These are phyloP conservation scores for Saccharomycopsis synnaedendra DNA, from an alignment of 805 yeast species.

Conservation along the genomic window DNA sequence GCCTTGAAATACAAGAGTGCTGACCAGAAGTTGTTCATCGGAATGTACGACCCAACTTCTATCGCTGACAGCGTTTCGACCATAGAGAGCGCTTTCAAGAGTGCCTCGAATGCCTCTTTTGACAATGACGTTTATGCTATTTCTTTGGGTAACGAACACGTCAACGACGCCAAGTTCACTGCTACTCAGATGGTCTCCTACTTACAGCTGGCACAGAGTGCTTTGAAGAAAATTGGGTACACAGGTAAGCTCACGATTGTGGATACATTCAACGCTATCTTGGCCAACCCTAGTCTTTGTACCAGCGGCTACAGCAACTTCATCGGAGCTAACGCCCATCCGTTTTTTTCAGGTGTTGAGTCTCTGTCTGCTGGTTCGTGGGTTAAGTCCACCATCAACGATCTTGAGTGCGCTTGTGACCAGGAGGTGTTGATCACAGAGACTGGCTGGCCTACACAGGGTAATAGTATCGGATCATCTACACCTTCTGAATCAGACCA, in stretches of 20 bases:
- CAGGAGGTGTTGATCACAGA: conserved; percentile 72
- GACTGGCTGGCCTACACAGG: conserved; percentile 95
- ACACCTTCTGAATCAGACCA: conserved; percentile 72
- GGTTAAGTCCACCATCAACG: conserved; percentile 79
- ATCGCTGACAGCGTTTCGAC: conserved; percentile 42
- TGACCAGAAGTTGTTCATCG: conserved; percentile 62
- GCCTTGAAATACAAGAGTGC: conserved; percentile 42
- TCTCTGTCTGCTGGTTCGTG: conserved; percentile 81
- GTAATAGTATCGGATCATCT: conserved; percentile 62
- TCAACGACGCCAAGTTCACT: conserved; percentile 71
- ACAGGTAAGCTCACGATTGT: conserved; percentile 85
- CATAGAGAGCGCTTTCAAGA: conserved; percentile 51
- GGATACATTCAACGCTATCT: conserved; percentile 90
- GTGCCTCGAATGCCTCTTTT: neutral
- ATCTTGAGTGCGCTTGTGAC: conserved; percentile 69
- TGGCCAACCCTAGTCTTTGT: conserved; percentile 89
- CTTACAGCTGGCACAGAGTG: conserved; percentile 56
- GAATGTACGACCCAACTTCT: conserved; percentile 50
- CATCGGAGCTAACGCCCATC: conserved; percentile 93
- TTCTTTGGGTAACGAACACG: conserved; percentile 93
- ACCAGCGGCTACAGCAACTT: conserved; percentile 60
- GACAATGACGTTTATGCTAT: conserved; percentile 40
- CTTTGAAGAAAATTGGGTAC: conserved; percentile 73
- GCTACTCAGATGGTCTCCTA: conserved; percentile 55
- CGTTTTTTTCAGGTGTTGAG: conserved; percentile 84